These are phyloP conservation scores for Pythium dissimile DNA, from an alignment of 352 stramenopile species.

Conservation along the genomic window DNA sequence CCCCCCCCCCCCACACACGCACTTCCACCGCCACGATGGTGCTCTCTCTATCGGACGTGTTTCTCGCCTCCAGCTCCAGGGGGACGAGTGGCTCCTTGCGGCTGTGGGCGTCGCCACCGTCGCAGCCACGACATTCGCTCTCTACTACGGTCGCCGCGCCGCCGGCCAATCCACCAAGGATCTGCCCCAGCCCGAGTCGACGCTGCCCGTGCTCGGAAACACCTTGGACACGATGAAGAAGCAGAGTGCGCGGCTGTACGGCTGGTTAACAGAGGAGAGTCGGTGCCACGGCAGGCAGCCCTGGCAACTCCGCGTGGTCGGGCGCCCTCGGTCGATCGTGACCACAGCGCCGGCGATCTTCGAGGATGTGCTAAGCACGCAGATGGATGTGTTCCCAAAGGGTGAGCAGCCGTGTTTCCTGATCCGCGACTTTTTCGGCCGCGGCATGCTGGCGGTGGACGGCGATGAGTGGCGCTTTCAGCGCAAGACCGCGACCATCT, in stretches of 20 bases:
- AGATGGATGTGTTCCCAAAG: conserved; percentile 50
- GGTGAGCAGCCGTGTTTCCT: conserved; percentile 29
- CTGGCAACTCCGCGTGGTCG: conserved; percentile 33
- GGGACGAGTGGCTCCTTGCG: conserved; percentile 1
- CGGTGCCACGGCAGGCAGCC: conserved; percentile 21
- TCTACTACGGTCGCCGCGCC: neutral
- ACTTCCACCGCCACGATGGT: neutral
- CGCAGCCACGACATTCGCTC: neutral
- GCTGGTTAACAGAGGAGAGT: conserved; percentile 49
- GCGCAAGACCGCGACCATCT: conserved; percentile 82
- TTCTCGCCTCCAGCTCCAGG: neutral
- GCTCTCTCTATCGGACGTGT: neutral
- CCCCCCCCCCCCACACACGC: neutral
- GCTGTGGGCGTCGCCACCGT: neutral
- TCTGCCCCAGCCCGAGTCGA: conserved; percentile 19
- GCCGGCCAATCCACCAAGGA: neutral
- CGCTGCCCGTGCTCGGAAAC: conserved; percentile 41
- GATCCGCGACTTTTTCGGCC: conserved; percentile 42
- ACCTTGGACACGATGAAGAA: conserved; percentile 45
- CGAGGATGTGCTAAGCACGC: conserved; percentile 46
- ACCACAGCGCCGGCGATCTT: conserved; percentile 31
- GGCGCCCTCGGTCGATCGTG: conserved; percentile 29
- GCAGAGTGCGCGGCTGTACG: conserved; percentile 39
- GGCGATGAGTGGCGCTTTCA: conserved; percentile 59
- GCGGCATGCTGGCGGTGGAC: conserved; percentile 65